Conservation (phyloP, 1,284 basidiomycete species). For the Calocybe gambosa region DNA sequence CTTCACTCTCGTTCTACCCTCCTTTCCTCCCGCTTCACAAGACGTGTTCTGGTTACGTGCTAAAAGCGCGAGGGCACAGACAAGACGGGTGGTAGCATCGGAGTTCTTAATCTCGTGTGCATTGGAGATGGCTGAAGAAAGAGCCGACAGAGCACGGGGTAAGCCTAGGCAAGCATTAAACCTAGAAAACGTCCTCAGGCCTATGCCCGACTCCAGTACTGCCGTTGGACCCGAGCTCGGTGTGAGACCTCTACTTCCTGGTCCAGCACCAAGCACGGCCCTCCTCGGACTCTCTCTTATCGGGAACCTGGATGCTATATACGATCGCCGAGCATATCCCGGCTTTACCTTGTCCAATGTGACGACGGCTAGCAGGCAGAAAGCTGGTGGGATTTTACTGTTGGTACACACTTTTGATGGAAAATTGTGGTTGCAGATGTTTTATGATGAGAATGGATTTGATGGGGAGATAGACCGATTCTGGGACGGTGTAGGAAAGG, state of each 20-base stretch:
- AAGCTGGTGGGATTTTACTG: constrained; percentile 38
- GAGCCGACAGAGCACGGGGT: constrained; percentile 31
- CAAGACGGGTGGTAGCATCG: constrained; percentile 32
- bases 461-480: constrained; percentile 30
- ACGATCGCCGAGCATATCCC: constrained; percentile 32
- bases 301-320: constrained; percentile 48
- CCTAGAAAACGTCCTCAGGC: constrained; percentile 8
- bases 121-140: constrained; percentile 32
- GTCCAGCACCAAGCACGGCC: constrained; percentile 26
- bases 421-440: constrained; percentile 39
- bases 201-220: constrained; percentile 7
- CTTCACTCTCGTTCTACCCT: constrained; percentile 46
- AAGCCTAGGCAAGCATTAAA: neutral
- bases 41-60: constrained; percentile 42
- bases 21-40: constrained; percentile 30
- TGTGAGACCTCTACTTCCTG: constrained; percentile 18
- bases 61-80: constrained; percentile 34
- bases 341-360: constrained; percentile 31
- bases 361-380: constrained; percentile 44
- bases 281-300: constrained; percentile 48
- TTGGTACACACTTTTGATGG: constrained; percentile 42
- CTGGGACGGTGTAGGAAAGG: constrained; percentile 25
- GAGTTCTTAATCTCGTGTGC: constrained; percentile 34
- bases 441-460: constrained; percentile 44
- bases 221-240: neutral